Percentiles rank a stretch among this genome's conserved stretches.
Conservation (phyloP, 1,284 basidiomycete species). For the Fistulina hepatica region DNA sequence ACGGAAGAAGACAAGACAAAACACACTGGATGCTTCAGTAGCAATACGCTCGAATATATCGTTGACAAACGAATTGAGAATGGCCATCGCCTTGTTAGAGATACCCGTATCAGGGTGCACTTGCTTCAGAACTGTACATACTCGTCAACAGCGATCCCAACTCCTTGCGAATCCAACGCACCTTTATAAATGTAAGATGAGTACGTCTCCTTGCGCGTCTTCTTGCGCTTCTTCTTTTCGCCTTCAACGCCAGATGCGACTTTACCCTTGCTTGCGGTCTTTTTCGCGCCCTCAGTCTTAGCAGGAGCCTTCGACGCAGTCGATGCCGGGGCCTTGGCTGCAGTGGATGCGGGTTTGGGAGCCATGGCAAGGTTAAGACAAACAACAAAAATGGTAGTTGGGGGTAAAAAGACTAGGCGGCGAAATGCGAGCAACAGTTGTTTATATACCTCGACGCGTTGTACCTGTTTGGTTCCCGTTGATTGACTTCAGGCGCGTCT, state of each 20-base stretch:
- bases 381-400: conserved; percentile 14
- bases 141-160: conserved; percentile 7
- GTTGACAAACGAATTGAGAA: conserved; percentile 88
- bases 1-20: conserved; percentile 5
- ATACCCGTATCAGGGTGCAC: conserved; percentile 97
- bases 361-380: conserved; percentile 36
- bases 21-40: conserved; percentile 74
- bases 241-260: conserved; percentile 33
- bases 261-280: conserved; percentile 28
- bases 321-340: conserved; percentile 77
- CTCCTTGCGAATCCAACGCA: conserved; percentile 22
- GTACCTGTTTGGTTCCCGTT: conserved; percentile 11
- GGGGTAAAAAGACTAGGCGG: conserved; percentile 7
- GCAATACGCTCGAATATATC: conserved; percentile 93
- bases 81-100: conserved; percentile 94
- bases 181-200: conserved; percentile 93
- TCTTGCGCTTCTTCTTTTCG: conserved; percentile 87
- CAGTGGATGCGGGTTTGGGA: conserved; percentile 74
- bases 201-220: conserved; percentile 85
- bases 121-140: conserved; percentile 65
- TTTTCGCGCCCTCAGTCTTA: conserved; percentile 48
- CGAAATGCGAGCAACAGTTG: background rate
- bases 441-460: conserved; percentile 14
- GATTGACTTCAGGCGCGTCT: conserved; percentile 7
- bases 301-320: conserved; percentile 72